phyloP scores from a whole-genome alignment of 169 alveolate genomes.

The Cryptosporidium xiaoi region DNA sequence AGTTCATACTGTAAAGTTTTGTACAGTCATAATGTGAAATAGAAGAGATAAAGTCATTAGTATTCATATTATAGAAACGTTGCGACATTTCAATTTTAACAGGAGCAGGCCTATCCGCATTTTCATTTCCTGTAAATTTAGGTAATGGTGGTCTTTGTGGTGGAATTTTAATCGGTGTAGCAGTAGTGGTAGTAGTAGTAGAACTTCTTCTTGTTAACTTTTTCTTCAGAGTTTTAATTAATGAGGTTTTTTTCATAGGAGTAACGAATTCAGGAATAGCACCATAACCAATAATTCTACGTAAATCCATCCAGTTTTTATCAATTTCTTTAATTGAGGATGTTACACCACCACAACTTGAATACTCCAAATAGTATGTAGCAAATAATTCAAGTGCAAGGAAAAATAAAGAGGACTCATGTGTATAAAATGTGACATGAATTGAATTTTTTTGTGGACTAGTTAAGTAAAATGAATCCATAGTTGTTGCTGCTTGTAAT shows the following conservation, averaged over 20 bases:
- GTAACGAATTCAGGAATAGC: background rate
- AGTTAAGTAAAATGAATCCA: slow-evolving; percentile 27
- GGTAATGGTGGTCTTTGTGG: slow-evolving; percentile 72
- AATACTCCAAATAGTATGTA: slow-evolving; percentile 37
- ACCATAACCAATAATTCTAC: no score
- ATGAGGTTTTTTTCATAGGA: background rate
- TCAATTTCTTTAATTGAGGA: slow-evolving; percentile 15
- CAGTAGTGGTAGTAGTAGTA: slow-evolving; percentile 29
- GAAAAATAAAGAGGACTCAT: background rate
- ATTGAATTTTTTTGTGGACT: slow-evolving; percentile 12
- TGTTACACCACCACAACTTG: slow-evolving; percentile 11
- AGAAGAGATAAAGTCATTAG: background rate
- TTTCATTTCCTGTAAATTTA: slow-evolving; percentile 19
- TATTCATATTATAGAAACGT: background rate
- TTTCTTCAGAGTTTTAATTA: background rate
- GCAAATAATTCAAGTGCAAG: slow-evolving; percentile 37
- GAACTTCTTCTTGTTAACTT: slow-evolving; percentile 2
- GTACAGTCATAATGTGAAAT: background rate
- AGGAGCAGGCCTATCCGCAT: slow-evolving; percentile 59
- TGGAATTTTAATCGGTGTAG: background rate
- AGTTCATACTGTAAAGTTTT: background rate
- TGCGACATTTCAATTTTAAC: background rate
- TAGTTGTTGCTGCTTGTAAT: slow-evolving; percentile 22
- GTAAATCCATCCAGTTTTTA: slow-evolving; percentile 27
- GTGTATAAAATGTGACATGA: slow-evolving; percentile 35